phyloP scores from a whole-genome alignment of 2,329 filamentous ascomycete genomes.

The Passalora sequoiae region DNA sequence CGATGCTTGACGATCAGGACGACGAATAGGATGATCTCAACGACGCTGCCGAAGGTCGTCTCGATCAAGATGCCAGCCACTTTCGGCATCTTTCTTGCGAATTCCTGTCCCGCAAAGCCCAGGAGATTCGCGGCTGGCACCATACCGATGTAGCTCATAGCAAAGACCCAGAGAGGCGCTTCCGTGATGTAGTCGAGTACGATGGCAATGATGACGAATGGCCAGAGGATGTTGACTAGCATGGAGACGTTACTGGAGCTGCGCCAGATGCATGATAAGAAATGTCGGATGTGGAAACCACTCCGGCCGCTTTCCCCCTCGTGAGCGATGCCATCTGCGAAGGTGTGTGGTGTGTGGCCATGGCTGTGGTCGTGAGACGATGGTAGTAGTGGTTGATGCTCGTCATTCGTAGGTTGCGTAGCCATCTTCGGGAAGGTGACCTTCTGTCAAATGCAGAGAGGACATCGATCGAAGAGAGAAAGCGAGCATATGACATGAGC shows the following conservation, averaged over 20 bases:
- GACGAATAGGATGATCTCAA: conserved; percentile 78
- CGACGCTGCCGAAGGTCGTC: conserved; percentile 58
- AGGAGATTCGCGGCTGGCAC: conserved; percentile 47
- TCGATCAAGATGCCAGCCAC: conserved; percentile 58
- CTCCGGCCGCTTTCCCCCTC: conserved; percentile 45
- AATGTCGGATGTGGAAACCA: conserved; percentile 41
- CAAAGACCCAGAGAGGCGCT: conserved; percentile 42
- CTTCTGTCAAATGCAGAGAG: too few species aligned
- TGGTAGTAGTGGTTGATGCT: conserved; percentile 13
- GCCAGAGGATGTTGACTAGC: conserved; percentile 47
- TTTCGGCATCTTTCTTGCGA: conserved; percentile 68
- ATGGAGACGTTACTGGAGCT: conserved; percentile 43
- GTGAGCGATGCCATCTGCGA: conserved; percentile 16
- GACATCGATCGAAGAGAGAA: too few species aligned
- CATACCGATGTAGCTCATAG: conserved; percentile 46
- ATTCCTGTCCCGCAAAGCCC: conserved; percentile 61
- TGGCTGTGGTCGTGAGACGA: conserved; percentile 1
- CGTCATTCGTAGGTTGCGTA: too few species aligned
- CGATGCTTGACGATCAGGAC: conserved; percentile 52
- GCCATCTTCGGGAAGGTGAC: too few species aligned
- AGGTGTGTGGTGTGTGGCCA: conserved; percentile 14
- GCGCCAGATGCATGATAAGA: conserved; percentile 41
- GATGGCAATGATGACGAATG: conserved; percentile 44
- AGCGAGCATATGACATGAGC: too few species aligned
- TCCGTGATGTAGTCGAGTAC: conserved; percentile 44